phyloP scores from a whole-genome alignment of 2,329 filamentous ascomycete species.

The Cryphonectria naterciae region DNA sequence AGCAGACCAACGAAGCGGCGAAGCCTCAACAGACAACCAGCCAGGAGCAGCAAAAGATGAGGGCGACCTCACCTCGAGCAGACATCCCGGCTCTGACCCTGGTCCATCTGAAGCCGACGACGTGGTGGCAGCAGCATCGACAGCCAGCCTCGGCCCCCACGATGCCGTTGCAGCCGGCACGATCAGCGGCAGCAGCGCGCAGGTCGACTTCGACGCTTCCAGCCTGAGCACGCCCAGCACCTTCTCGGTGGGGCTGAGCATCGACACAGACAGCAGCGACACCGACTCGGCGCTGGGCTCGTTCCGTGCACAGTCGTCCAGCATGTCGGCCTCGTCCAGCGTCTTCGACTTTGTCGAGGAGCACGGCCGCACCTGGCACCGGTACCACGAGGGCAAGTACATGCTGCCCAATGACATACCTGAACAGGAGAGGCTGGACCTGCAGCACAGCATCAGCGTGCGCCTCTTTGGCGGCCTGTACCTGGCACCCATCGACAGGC shows the following conservation, averaged over 20 bases:
- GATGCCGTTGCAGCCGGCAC: not conserved
- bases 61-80: not conserved
- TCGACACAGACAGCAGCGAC: conserved; percentile 25
- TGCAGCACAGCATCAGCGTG: conserved; percentile 30
- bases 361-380: conserved; percentile 29
- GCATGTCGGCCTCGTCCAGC: conserved; percentile 25
- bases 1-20: not conserved
- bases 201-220: conserved; percentile 17
- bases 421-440: conserved; percentile 30
- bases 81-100: not conserved
- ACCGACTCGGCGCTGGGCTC: conserved; percentile 28
- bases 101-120: not conserved
- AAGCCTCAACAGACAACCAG: not conserved
- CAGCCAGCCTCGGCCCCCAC: not conserved
- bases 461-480: conserved; percentile 29
- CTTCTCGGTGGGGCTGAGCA: conserved; percentile 24
- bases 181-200: conserved; percentile 19
- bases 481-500: conserved; percentile 30
- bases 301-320: conserved; percentile 22
- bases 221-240: conserved; percentile 20
- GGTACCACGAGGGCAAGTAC: conserved; percentile 29
- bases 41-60: not conserved
- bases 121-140: not conserved
- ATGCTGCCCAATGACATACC: conserved; percentile 29
- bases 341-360: conserved; percentile 28